phyloP scores from a whole-genome alignment of 2,329 filamentous ascomycete genomes.

The Berkeleyomyces basicola region DNA sequence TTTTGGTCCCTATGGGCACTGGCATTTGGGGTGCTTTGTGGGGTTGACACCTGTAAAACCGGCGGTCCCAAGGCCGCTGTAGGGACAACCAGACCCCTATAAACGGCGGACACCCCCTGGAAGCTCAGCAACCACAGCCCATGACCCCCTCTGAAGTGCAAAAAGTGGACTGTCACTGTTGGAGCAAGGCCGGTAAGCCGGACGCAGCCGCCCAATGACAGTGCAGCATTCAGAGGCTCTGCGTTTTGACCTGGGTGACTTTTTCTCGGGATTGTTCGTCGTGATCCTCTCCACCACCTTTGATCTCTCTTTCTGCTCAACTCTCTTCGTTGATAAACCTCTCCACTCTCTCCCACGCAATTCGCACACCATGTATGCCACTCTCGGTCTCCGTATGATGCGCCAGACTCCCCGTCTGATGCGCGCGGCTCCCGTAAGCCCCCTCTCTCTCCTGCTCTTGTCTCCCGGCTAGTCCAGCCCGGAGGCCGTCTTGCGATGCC shows the following conservation, averaged over 20 bases:
- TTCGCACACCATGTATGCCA: conserved; percentile 42
- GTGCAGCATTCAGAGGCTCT: not conserved
- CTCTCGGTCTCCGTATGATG: conserved; percentile 49
- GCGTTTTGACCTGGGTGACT: not conserved
- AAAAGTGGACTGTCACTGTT: not conserved
- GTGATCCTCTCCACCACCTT: conserved; percentile 1
- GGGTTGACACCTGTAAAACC: not conserved
- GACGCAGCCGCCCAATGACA: conserved; percentile 3
- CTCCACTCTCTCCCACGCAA: conserved; percentile 5
- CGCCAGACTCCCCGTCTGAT: conserved; percentile 49
- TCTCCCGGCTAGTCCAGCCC: not conserved
- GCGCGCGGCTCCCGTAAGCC: conserved; percentile 56
- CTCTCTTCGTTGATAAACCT: conserved; percentile 12
- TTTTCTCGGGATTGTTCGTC: not conserved
- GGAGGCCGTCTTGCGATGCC: not conserved
- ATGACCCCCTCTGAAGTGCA: not conserved
- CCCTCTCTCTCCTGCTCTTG: conserved; percentile 8
- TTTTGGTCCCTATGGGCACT: not conserved
- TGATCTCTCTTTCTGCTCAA: conserved; percentile 18
- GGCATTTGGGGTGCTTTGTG: not conserved
- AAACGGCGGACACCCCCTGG: not conserved
- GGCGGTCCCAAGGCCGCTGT: not conserved
- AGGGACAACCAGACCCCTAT: not conserved
- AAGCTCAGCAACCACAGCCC: not conserved
- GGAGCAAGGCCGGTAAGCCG: not conserved